A percentile compares a stretch with the other conserved stretches of the same genome.
phyloP scores from a whole-genome alignment of 805 yeast genomes.

The Kazachstania viticola region DNA sequence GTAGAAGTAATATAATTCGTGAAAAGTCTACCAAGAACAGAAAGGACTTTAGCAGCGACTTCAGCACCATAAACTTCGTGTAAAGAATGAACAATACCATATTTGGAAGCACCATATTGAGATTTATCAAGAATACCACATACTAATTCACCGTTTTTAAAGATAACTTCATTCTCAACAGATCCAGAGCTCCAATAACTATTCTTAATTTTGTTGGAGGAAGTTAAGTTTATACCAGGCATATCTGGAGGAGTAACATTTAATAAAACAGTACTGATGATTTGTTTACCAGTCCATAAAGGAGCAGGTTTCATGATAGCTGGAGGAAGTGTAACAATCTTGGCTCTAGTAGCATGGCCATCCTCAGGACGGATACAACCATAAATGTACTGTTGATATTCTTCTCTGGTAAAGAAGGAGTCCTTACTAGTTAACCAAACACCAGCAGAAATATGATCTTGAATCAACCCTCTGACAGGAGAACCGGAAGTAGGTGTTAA shows the following conservation, averaged over 20 bases:
- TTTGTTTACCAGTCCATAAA: constrained; percentile 97
- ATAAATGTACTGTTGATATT: constrained; percentile 86
- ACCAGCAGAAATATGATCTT: constrained; percentile 98
- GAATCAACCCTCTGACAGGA: constrained; percentile 97
- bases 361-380: constrained; percentile 96
- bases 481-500: constrained; percentile 97
- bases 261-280: constrained; percentile 80
- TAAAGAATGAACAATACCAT: constrained; percentile 91
- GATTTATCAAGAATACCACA: constrained; percentile 95
- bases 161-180: constrained; percentile 72
- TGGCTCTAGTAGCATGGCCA: constrained; percentile 73
- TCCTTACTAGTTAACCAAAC: constrained; percentile 96
- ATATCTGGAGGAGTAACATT: constrained; percentile 78
- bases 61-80: constrained; percentile 92
- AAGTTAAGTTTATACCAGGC: constrained; percentile 81
- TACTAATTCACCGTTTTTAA: constrained; percentile 76
- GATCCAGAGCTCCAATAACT: constrained; percentile 91
- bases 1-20: constrained; percentile 86
- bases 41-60: constrained; percentile 78
- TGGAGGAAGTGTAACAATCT: constrained; percentile 76
- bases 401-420: constrained; percentile 78
- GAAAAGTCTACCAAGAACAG: constrained; percentile 89
- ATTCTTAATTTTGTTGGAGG: constrained; percentile 82
- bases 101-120: constrained; percentile 95
- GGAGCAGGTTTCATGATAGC: constrained; percentile 78